Evolutionary conservation across 768 basidiomycete species (phyloP).

Genomic region (Lepiota brunneoincarnata): DNA sequence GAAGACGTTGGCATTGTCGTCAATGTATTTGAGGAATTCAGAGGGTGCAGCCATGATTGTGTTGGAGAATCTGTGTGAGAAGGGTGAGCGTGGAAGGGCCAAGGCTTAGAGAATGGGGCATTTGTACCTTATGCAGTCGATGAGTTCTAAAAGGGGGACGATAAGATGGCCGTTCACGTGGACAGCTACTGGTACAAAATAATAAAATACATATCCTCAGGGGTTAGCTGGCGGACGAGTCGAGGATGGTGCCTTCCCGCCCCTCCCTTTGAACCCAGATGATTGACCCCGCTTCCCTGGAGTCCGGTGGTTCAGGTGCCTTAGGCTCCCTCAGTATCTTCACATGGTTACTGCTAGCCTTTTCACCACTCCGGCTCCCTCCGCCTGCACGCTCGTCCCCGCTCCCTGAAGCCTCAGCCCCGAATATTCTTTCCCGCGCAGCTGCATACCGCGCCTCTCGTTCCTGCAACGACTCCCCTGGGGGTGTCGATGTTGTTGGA

Average conservation of each 20-base stretch:
- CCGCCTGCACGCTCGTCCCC: background rate
- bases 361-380: background rate
- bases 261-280: conserved; percentile 5
- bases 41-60: conserved; percentile 45
- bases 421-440: conserved; percentile 74
- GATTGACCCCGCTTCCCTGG: background rate
- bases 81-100: background rate
- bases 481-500: conserved; percentile 21
- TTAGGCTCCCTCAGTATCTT: conserved; percentile 5
- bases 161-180: conserved; percentile 2
- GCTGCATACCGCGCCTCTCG: conserved; percentile 73
- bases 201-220: background rate
- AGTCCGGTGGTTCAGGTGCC: conserved; percentile 1
- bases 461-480: conserved; percentile 47
- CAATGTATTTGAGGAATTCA: conserved; percentile 53
- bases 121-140: conserved; percentile 1
- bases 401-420: conserved; percentile 18
- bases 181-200: background rate
- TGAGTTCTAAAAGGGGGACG: background rate
- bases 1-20: conserved; percentile 67
- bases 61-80: background rate
- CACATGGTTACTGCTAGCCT: background rate
- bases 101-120: background rate
- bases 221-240: background rate
- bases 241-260: background rate